phyloP scores from a whole-genome alignment of 164 flowering plant genomes.

The Platanus orientalis region DNA sequence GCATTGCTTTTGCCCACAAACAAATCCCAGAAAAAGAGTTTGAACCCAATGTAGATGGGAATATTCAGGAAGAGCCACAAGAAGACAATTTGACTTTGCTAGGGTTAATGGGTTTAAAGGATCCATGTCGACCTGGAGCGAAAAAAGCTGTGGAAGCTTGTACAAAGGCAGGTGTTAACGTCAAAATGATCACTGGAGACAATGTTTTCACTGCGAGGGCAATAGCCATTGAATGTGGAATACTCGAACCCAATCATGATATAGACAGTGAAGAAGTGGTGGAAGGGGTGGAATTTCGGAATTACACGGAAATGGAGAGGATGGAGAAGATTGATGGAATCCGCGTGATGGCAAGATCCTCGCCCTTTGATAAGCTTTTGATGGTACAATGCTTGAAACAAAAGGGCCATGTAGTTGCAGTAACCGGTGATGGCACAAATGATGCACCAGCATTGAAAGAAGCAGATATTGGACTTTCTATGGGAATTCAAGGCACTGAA shows the following conservation, averaged over 20 bases:
- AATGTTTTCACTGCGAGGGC: slow-evolving; percentile 59
- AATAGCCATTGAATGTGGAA: slow-evolving; percentile 62
- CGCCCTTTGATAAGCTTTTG: slow-evolving; percentile 61
- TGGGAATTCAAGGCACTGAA: slow-evolving; percentile 72
- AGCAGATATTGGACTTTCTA: slow-evolving; percentile 60
- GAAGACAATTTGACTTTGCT: slow-evolving; percentile 36
- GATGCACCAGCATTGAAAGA: slow-evolving; percentile 58
- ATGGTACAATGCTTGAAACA: slow-evolving; percentile 57
- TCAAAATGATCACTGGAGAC: slow-evolving; percentile 70
- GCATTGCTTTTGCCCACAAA: slow-evolving; percentile 58
- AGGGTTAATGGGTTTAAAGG: slow-evolving; percentile 54
- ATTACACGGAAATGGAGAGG: slow-evolving; percentile 37
- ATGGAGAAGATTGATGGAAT: slow-evolving; percentile 42
- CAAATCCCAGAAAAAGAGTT: slow-evolving; percentile 12
- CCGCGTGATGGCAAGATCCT: slow-evolving; percentile 67
- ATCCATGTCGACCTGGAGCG: slow-evolving; percentile 58
- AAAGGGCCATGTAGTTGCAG: slow-evolving; percentile 73
- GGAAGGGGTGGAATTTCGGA: slow-evolving; percentile 50
- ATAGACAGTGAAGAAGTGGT: slow-evolving; percentile 27
- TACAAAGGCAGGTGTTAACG: slow-evolving; percentile 42
- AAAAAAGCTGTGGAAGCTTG: slow-evolving; percentile 46
- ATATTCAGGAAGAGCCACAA: slow-evolving; percentile 8
- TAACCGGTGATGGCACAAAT: slow-evolving; percentile 64
- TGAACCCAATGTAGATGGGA: neutral
- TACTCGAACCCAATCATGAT: slow-evolving; percentile 26